Conservation (phyloP, 2,329 filamentous ascomycete species). For the Pseudocercospora musae region DNA sequence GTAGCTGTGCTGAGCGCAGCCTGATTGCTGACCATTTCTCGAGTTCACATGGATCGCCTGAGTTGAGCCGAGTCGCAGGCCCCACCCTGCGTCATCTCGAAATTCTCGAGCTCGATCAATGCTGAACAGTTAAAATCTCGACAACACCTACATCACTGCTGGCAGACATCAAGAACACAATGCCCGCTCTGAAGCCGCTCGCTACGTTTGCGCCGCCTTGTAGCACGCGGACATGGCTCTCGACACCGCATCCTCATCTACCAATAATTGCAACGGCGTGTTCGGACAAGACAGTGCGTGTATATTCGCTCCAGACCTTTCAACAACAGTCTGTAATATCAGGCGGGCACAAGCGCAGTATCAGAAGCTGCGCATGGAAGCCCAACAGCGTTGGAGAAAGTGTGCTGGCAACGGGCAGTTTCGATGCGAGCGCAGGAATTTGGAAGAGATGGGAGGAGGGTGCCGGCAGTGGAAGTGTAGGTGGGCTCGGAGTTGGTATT, state of each 20-base stretch:
- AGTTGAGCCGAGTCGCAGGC: neutral
- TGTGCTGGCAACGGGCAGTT: constrained; percentile 86
- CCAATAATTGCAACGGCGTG: constrained; percentile 87
- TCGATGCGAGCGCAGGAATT: constrained; percentile 82
- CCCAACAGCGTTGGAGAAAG: constrained; percentile 62
- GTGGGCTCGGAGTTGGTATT: constrained; percentile 21
- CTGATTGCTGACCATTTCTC: neutral
- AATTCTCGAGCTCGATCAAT: neutral
- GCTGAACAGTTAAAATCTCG: too few relatives aligned
- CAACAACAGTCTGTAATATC: constrained; percentile 74
- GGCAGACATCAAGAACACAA: constrained; percentile 2
- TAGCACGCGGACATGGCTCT: constrained; percentile 73
- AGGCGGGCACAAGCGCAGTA: constrained; percentile 85
- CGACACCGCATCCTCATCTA: constrained; percentile 77
- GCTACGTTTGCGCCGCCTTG: constrained; percentile 54
- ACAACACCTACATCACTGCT: neutral
- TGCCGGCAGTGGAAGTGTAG: constrained; percentile 22
- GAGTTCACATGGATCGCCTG: neutral
- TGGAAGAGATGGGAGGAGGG: constrained; percentile 64
- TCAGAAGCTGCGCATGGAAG: constrained; percentile 87
- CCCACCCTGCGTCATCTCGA: constrained; percentile 1
- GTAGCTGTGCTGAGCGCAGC: neutral
- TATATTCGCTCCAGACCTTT: constrained; percentile 83
- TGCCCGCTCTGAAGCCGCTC: constrained; percentile 42
- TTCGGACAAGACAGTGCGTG: constrained; percentile 77